phyloP scores from a whole-genome alignment of 306 rosid genomes.

The Lotus japonicus region DNA sequence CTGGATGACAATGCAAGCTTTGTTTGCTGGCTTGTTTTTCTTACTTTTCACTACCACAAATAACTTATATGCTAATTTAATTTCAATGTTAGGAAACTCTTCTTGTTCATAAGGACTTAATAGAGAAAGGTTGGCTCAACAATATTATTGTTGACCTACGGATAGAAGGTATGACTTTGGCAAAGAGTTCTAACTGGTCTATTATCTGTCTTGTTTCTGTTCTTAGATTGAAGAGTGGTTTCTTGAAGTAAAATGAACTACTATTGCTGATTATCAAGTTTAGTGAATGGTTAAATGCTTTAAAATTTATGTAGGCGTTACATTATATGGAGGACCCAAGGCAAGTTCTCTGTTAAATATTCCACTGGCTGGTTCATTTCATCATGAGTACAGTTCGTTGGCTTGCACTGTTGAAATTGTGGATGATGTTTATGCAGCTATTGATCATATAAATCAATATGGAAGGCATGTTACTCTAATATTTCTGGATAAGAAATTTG shows the following conservation, averaged over 20 bases:
- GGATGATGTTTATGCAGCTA: constrained; percentile 75
- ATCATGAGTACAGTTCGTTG: constrained; percentile 82
- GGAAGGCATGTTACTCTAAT: constrained; percentile 68
- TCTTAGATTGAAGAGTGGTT: background rate
- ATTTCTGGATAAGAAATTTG: constrained; percentile 14
- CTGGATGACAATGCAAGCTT: background rate
- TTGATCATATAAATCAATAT: constrained; percentile 68
- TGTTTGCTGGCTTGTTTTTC: background rate
- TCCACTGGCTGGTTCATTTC: constrained; percentile 65
- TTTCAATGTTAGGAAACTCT: constrained; percentile 80
- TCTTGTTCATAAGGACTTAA: constrained; percentile 76
- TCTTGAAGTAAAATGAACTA: background rate
- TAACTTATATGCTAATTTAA: background rate
- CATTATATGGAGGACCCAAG: constrained; percentile 81
- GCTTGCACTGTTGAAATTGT: constrained; percentile 90
- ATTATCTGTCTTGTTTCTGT: background rate
- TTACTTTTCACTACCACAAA: constrained; percentile 1
- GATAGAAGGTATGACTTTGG: constrained; percentile 52
- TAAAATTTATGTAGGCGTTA: constrained; percentile 52
- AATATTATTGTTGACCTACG: constrained; percentile 61
- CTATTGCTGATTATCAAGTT: background rate
- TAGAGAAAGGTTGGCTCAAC: constrained; percentile 41
- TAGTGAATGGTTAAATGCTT: background rate
- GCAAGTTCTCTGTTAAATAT: constrained; percentile 60
- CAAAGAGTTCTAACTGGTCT: background rate